Evolutionary conservation across 805 yeast species (phyloP), one percentile per base, ranked within the genome.

Genomic region (Yarrowia sp.): DNA sequence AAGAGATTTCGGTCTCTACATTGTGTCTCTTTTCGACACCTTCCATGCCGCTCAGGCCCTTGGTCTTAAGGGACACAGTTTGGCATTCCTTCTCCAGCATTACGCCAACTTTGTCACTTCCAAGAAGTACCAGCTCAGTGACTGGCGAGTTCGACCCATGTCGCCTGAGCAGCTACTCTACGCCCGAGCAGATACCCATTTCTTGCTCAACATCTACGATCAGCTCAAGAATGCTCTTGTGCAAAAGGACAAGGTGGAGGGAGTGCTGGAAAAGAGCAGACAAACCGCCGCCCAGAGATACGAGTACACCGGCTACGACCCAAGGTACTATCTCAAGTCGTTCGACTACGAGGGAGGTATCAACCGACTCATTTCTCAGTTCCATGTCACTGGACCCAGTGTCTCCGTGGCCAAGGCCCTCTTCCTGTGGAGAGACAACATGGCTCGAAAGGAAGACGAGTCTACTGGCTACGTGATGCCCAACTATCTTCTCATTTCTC

Each of bases 141-240:
- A 95, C 75, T 95, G 99, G 99, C 83, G 99, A 73, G 77, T 87
- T 7, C 82, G 99, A 68, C 99, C 99, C 0, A 77, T 95, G 61
- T 82, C 90, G 1, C 74, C 78, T 10, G 85, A 90, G 40, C 88
- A 95, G 92, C 75, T 80, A 67, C 83, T 87, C 16, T 95, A 95
- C 74, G 99, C 99, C 0, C 82, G 96, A 68, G 89, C 97, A 0
- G 99, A 95, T 75, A 95, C 99, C 0, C 99, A 95, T 75, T 95
- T 92, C 71, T 76, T 95, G 61, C 79, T 95, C 38, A 83, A 88
- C 74, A 88, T 95, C 16, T 95, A 81, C 75, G 93, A 91, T 71
- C 83, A 83, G 67, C 75, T 95, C 75, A 85, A 85, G 67, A 87
- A 87, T 68, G 80, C 81, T 70, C 78, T 93, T 16, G 71, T 88